phyloP scores from a whole-genome alignment of 169 alveolate genomes.

The Plasmodium reichenowi region DNA sequence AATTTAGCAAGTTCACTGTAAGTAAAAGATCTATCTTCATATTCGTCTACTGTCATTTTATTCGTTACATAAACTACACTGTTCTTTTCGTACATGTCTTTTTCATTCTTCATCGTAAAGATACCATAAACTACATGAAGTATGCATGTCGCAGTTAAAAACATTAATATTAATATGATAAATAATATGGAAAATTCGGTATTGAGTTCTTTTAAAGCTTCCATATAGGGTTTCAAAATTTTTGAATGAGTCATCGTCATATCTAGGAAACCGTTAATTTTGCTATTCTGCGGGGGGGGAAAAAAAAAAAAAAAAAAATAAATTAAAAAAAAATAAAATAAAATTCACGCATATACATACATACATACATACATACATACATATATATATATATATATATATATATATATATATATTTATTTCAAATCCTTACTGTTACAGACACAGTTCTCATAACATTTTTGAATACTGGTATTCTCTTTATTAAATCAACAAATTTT shows the following conservation, averaged over 20 bases:
- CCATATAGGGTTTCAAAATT: slow-evolving; percentile 50
- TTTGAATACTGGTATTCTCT: slow-evolving; percentile 32
- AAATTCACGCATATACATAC: neutral
- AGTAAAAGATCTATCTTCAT: slow-evolving; percentile 77
- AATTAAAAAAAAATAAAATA: no score
- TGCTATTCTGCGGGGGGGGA: slow-evolving; percentile 2
- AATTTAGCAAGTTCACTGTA: slow-evolving; percentile 77
- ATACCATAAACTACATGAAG: slow-evolving; percentile 39
- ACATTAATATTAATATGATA: slow-evolving; percentile 35
- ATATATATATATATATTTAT: neutral
- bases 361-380: neutral
- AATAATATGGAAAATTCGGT: slow-evolving; percentile 64
- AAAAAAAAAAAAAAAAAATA: neutral
- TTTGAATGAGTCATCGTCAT: slow-evolving; percentile 1
- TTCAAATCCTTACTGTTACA: slow-evolving; percentile 18
- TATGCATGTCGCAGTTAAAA: slow-evolving; percentile 32
- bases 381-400: neutral
- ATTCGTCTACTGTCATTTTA: slow-evolving; percentile 78
- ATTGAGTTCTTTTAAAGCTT: slow-evolving; percentile 35
- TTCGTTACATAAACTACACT: slow-evolving; percentile 59
- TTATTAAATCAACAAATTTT: slow-evolving; percentile 41
- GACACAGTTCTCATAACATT: slow-evolving; percentile 46
- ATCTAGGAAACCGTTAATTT: slow-evolving; percentile 37
- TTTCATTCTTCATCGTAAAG: slow-evolving; percentile 38
- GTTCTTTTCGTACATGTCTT: slow-evolving; percentile 15